Percentiles rank a stretch among this genome's conserved stretches.
Conservation (phyloP, 2,329 filamentous ascomycete genomes). For the Pseudopyrenochaeta lycopersici region DNA sequence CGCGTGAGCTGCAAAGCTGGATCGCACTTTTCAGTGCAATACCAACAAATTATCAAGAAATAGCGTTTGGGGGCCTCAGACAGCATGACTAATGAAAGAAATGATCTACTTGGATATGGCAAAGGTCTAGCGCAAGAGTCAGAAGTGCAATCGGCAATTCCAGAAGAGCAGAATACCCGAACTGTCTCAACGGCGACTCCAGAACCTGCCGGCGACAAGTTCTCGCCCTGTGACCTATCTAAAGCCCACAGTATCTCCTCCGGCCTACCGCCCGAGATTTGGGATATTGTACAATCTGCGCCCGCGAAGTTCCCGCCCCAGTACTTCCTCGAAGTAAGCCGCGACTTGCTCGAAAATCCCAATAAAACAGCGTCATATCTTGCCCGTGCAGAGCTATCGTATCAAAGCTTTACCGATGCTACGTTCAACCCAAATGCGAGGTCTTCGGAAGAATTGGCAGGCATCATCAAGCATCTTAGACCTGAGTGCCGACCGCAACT, state of each 20-base stretch:
- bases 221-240: conserved; percentile 45
- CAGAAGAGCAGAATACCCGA: background rate
- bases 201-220: conserved; percentile 26
- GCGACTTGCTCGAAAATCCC: conserved; percentile 79
- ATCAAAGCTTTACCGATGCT: conserved; percentile 58
- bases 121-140: background rate
- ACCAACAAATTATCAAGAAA: background rate
- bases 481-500: conserved; percentile 47
- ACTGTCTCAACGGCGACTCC: background rate
- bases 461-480: conserved; percentile 60
- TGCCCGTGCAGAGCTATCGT: conserved; percentile 79
- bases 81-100: background rate
- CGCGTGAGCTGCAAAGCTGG: no score
- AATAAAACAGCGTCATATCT: conserved; percentile 82
- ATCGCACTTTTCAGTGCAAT: background rate
- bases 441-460: conserved; percentile 48
- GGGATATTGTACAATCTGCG: conserved; percentile 49
- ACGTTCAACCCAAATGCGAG: conserved; percentile 43
- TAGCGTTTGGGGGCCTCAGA: background rate
- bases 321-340: conserved; percentile 73
- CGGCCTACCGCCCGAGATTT: conserved; percentile 44
- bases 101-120: background rate
- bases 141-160: background rate
- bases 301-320: conserved; percentile 69
- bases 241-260: conserved; percentile 29